Conservation (phyloP, 2,329 filamentous ascomycete genomes). For the Alternaria ethzedia region DNA sequence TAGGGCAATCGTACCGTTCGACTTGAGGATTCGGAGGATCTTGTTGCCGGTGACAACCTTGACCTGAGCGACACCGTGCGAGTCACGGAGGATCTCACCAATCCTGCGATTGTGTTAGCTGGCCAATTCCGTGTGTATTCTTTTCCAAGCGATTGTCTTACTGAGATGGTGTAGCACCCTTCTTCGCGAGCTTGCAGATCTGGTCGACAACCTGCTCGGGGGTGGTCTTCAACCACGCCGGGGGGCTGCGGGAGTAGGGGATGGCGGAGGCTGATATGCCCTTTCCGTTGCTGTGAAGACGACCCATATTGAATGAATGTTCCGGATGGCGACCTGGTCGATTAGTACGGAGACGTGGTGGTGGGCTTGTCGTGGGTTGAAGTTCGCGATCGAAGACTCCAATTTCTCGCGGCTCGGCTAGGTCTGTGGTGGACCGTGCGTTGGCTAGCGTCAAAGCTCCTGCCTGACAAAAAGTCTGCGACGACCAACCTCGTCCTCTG, state of each 20-base stretch:
- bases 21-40: constrained; percentile 53
- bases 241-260: constrained; percentile 93
- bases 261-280: constrained; percentile 95
- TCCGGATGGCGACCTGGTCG: constrained; percentile 27
- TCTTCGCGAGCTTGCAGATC: constrained; percentile 98
- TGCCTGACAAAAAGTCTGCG: constrained; percentile 15
- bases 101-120: constrained; percentile 60
- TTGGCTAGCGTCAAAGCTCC: constrained; percentile 9
- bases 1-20: constrained; percentile 68
- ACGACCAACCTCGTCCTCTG: constrained; percentile 5
- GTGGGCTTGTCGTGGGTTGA: constrained; percentile 24
- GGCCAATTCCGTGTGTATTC: background rate
- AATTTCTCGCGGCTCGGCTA: constrained; percentile 34
- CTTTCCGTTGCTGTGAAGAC: constrained; percentile 99
- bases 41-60: constrained; percentile 87
- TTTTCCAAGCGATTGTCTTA: constrained; percentile 16
- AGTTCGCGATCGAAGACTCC: constrained; percentile 20
- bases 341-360: constrained; percentile 33
- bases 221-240: constrained; percentile 98
- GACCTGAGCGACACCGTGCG: constrained; percentile 97
- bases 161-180: constrained; percentile 97
- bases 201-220: constrained; percentile 98
- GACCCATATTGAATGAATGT: constrained; percentile 74
- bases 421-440: constrained; percentile 18
- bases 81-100: constrained; percentile 97